Evolutionary conservation across 768 basidiomycete species (phyloP).

Genomic region (Dentipellis sp.): DNA sequence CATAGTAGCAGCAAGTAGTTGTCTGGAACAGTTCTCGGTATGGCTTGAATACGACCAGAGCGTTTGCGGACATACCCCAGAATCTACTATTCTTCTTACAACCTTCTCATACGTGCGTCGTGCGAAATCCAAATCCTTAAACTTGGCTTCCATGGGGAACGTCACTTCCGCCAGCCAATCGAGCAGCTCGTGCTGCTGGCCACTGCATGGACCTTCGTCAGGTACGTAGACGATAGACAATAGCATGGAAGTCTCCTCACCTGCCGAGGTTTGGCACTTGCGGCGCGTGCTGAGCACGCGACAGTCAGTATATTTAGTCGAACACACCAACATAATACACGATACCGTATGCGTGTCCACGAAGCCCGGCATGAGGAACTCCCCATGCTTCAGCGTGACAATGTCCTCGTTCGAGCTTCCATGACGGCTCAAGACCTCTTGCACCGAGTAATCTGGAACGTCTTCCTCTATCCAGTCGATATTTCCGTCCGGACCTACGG

Average conservation of each 20-base stretch:
- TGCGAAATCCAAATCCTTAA: slow-evolving; percentile 63
- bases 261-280: slow-evolving; percentile 69
- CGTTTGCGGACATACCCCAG: slow-evolving; percentile 48
- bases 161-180: slow-evolving; percentile 83
- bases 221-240: not conserved
- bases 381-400: slow-evolving; percentile 30
- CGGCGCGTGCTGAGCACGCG: slow-evolving; percentile 55
- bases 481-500: slow-evolving; percentile 38
- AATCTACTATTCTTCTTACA: slow-evolving; percentile 60
- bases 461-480: slow-evolving; percentile 69
- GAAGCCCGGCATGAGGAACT: slow-evolving; percentile 81
- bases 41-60: too few species aligned
- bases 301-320: not conserved
- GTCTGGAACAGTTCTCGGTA: slow-evolving; percentile 39
- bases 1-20: slow-evolving; percentile 91
- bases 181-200: slow-evolving; percentile 78
- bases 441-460: slow-evolving; percentile 37
- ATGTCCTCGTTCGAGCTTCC: slow-evolving; percentile 30
- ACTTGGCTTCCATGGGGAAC: slow-evolving; percentile 81
- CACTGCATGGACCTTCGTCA: slow-evolving; percentile 32
- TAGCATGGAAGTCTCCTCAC: slow-evolving; percentile 22
- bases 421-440: slow-evolving; percentile 40
- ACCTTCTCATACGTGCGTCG: slow-evolving; percentile 56
- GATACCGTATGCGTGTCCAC: slow-evolving; percentile 84
- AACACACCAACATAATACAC: not conserved